Evolutionary conservation across 2,329 filamentous ascomycete genomes (phyloP).

Genomic region (Delphinella strobiligena): DNA sequence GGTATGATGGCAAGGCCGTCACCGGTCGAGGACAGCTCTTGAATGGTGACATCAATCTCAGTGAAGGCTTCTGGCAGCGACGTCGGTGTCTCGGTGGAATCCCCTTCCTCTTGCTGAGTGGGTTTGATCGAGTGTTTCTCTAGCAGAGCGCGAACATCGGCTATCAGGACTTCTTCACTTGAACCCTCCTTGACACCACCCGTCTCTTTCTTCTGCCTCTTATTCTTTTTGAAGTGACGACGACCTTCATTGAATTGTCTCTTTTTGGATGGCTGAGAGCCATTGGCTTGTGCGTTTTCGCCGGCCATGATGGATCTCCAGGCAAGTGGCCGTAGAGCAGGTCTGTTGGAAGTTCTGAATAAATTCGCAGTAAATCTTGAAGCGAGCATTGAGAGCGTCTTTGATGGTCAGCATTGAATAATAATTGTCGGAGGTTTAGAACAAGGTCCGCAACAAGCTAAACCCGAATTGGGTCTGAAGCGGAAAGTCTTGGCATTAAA

Average conservation of each 20-base stretch:
- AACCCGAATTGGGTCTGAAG: too few species aligned
- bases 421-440: too few species aligned
- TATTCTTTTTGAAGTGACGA: constrained; percentile 30
- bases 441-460: too few species aligned
- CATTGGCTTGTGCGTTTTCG: neutral
- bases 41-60: constrained; percentile 72
- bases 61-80: constrained; percentile 53
- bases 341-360: too few species aligned
- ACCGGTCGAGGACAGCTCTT: constrained; percentile 77
- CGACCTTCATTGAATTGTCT: constrained; percentile 25
- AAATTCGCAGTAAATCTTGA: neutral
- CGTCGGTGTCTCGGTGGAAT: constrained; percentile 9
- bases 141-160: constrained; percentile 32
- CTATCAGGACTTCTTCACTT: constrained; percentile 36
- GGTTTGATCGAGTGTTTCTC: constrained; percentile 18
- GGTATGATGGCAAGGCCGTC: constrained; percentile 72
- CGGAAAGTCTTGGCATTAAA: too few species aligned
- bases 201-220: constrained; percentile 34
- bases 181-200: constrained; percentile 30
- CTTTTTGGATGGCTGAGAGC: constrained; percentile 14
- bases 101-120: constrained; percentile 10
- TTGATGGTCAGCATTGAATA: neutral
- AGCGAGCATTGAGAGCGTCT: neutral
- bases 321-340: too few species aligned
- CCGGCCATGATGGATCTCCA: constrained; percentile 7